Percentiles rank a stretch among this genome's conserved stretches.
phyloP scores from a whole-genome alignment of 768 basidiomycete genomes.

The Termitomyces sp. region DNA sequence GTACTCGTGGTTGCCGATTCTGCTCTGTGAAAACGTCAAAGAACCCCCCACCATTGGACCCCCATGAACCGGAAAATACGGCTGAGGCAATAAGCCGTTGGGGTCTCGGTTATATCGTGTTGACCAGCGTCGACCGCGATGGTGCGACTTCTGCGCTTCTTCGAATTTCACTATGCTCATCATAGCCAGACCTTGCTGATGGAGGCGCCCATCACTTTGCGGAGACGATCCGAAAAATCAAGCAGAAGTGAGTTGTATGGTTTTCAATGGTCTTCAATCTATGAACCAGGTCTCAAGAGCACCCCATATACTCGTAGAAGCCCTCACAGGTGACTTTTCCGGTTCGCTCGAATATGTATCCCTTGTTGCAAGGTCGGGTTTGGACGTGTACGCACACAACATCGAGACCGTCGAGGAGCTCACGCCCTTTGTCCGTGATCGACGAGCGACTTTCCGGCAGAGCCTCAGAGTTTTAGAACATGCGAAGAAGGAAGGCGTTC shows the following conservation, averaged over 20 bases:
- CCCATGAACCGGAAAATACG: constrained; percentile 96
- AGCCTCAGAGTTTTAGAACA: constrained; percentile 77
- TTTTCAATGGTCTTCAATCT: neutral
- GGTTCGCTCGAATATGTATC: constrained; percentile 74
- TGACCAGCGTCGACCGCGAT: constrained; percentile 96
- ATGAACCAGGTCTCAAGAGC: constrained; percentile 48
- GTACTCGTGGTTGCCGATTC: constrained; percentile 96
- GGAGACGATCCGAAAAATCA: constrained; percentile 91
- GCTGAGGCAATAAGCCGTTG: constrained; percentile 97
- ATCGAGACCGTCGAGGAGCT: constrained; percentile 93
- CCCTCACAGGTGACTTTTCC: constrained; percentile 91
- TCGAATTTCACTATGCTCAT: neutral
- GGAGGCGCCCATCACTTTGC: constrained; percentile 95
- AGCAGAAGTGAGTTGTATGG: constrained; percentile 69
- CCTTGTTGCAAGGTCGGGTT: constrained; percentile 83
- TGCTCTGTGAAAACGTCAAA: constrained; percentile 95
- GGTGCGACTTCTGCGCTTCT: constrained; percentile 45
- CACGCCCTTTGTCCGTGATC: constrained; percentile 94
- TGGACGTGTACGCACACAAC: constrained; percentile 99
- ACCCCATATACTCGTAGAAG: constrained; percentile 94
- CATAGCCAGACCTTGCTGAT: constrained; percentile 75
- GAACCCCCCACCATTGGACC: constrained; percentile 85
- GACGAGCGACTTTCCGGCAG: constrained; percentile 86
- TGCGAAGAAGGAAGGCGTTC: constrained; percentile 80
- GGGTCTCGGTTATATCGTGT: constrained; percentile 96